A percentile compares a stretch with the other conserved stretches of the same genome.
phyloP scores from a whole-genome alignment of 306 rosid species.

The Delonix regia region DNA sequence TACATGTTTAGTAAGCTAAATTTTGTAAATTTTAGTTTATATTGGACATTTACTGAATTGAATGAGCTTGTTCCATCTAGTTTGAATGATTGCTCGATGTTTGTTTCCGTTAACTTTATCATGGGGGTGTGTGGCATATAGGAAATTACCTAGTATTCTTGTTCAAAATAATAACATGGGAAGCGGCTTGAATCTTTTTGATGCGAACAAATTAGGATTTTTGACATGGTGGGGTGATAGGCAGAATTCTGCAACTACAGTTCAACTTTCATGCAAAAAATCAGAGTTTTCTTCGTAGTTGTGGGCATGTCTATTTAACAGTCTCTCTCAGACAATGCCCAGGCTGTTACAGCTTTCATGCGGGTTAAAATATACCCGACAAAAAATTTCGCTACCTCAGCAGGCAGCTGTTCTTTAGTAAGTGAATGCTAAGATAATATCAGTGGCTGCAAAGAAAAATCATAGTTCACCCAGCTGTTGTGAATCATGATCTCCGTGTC shows the following conservation, averaged over 20 bases:
- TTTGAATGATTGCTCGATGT: conserved; percentile 24
- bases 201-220: not conserved
- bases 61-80: conserved; percentile 39
- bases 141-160: conserved; percentile 16
- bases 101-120: conserved; percentile 20
- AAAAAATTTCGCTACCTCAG: no score
- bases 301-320: no score
- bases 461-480: not conserved
- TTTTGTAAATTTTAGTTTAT: conserved; percentile 53
- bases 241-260: not conserved
- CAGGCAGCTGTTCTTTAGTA: no score
- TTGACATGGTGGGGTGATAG: not conserved
- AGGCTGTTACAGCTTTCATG: no score
- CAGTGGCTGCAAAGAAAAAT: not conserved
- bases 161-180: conserved; percentile 6
- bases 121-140: conserved; percentile 24
- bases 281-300: not conserved
- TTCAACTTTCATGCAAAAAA: not conserved
- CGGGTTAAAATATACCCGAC: no score
- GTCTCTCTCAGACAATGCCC: no score
- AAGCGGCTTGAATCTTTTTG: conserved; percentile 10
- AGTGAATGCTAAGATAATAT: not conserved
- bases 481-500: not conserved
- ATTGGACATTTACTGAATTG: conserved; percentile 38
- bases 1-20: conserved; percentile 40